Conservation (phyloP, 2,329 filamentous ascomycete genomes). For the Talaromyces amestolkiae region DNA sequence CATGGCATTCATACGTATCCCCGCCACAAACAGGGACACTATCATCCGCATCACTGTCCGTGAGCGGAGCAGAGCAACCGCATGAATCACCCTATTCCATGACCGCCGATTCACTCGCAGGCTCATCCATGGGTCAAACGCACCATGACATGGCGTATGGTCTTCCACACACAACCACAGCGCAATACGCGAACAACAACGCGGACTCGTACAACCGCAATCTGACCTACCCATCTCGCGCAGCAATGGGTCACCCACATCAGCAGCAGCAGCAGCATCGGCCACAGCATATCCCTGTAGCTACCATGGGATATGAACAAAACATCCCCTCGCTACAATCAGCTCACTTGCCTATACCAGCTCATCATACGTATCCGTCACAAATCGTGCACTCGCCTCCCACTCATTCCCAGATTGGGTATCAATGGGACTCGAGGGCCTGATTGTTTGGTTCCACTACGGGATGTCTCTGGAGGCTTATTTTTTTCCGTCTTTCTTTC, state of each 20-base stretch:
- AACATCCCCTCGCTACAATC: constrained; percentile 9
- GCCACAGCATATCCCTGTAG: constrained; percentile 10
- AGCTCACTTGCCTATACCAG: constrained; percentile 10
- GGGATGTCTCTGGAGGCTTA: background rate
- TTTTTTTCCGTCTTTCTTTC: background rate
- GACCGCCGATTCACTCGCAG: background rate
- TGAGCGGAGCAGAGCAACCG: constrained; percentile 3
- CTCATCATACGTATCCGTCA: constrained; percentile 10
- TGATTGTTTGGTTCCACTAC: background rate
- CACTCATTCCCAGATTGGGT: constrained; percentile 14
- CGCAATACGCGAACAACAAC: constrained; percentile 9
- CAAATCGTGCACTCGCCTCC: constrained; percentile 10
- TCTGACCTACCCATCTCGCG: constrained; percentile 10
- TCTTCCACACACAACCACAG: background rate
- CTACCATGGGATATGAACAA: constrained; percentile 14
- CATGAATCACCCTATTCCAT: constrained; percentile 1
- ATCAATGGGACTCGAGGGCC: constrained; percentile 17
- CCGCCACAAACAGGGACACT: background rate
- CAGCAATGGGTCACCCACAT: background rate
- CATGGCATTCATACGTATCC: constrained; percentile 19
- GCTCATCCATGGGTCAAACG: constrained; percentile 5
- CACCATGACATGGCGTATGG: constrained; percentile 14
- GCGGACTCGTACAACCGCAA: constrained; percentile 7
- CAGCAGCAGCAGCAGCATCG: constrained; percentile 11
- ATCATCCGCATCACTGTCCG: background rate